Evolutionary conservation across 202 grass and related monocot genomes (phyloP), one percentile per base, ranked within the genome.

Genomic region (Schoenoplectus triqueter): DNA sequence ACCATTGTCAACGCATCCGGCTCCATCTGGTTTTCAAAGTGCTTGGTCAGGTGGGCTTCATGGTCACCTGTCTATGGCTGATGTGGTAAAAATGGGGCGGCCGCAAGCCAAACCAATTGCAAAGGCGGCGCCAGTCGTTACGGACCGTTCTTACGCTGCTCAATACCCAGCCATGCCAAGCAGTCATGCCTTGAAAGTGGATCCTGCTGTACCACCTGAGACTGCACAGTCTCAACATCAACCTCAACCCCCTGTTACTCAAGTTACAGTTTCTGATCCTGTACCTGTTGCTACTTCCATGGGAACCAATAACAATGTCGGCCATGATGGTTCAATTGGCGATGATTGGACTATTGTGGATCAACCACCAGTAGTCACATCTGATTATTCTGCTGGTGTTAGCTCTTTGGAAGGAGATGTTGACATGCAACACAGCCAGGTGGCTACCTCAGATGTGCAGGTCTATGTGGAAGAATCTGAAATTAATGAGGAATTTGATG

Each of bases 21-120:
- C 65, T 9, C 91, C 90, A 70, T 88, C 90, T 89, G 91, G 84
- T 48, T 87, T 92, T 87, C 93, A 92, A 86, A 88, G 92, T 13
- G 81, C 83, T 83, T 96, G 97, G 93, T 91, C 90, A 70, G 81
- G 81, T 59, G 95, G 91, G 73, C 79, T 84, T 0, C 87, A 92
- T 47, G 97, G 92, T 84, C 93, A 92, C 66, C 59, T 94, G 75
- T 99, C 97, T 4, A 91, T 99, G 97, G 97, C 93, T 0, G 93
- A 99, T 89, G 88, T 99, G 81, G 97, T 99, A 39, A 96, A 96
- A 88, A 96, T 92, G 93, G 93, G 97, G 4, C 86, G 89, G 63
- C 89, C 93, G 87, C 93, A 91, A 85, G 84, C 17, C 22, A 99
- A 92, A 82, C 66, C 89, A 57, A 74, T 82, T 83, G 71, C 75